phyloP scores from a whole-genome alignment of 805 yeast genomes.

The Danielia reshetovae region DNA sequence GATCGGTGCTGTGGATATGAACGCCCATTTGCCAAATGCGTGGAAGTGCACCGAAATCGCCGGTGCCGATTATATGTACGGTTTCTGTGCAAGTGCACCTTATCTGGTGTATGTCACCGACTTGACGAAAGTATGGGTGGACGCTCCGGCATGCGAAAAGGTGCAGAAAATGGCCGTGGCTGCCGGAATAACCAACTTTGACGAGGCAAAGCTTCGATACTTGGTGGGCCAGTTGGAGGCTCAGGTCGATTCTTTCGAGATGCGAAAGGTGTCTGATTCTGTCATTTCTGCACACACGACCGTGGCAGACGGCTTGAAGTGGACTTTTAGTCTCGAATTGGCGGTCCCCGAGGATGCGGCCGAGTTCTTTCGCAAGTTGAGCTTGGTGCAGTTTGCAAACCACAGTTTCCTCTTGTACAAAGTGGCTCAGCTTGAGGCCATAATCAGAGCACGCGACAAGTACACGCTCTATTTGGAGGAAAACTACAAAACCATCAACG shows the following conservation, averaged over 20 bases:
- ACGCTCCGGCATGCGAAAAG: constrained; percentile 13
- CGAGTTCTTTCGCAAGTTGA: constrained; percentile 18
- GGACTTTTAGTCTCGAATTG: constrained; percentile 19
- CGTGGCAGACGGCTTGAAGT: constrained; percentile 12
- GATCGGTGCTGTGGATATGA: constrained; percentile 4
- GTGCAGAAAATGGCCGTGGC: constrained; percentile 16
- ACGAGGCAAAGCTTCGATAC: constrained; percentile 11
- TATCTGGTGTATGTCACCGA: constrained; percentile 26
- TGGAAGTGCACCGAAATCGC: constrained; percentile 9
- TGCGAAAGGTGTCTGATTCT: constrained; percentile 3
- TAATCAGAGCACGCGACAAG: constrained; percentile 26
- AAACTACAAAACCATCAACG: constrained; percentile 32
- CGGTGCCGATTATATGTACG: constrained; percentile 9
- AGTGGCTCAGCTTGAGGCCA: constrained; percentile 17
- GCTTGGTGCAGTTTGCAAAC: constrained; percentile 20
- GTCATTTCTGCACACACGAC: neutral
- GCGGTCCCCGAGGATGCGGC: constrained; percentile 5
- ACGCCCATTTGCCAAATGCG: constrained; percentile 8
- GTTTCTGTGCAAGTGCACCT: constrained; percentile 10
- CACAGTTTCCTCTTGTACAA: constrained; percentile 19
- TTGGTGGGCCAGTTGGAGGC: constrained; percentile 15
- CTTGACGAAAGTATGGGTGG: constrained; percentile 25
- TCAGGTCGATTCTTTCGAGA: constrained; percentile 1
- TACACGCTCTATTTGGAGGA: constrained; percentile 30
- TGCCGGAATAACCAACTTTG: constrained; percentile 28